These are phyloP conservation scores for Magnolia sinica DNA, from an alignment of 164 flowering plant genomes.

Conservation along the genomic window DNA sequence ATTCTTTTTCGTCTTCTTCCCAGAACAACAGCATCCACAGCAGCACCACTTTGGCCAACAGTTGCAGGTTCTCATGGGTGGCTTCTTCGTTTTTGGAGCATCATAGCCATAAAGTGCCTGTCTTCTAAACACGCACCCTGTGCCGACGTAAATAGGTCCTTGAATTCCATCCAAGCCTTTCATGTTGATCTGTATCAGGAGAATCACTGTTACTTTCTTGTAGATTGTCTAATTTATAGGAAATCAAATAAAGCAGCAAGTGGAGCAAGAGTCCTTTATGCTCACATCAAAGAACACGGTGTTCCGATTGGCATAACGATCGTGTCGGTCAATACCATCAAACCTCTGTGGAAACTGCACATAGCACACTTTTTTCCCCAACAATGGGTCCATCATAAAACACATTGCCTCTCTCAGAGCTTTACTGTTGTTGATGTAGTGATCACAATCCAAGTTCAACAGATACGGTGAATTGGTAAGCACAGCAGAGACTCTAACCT, in stretches of 20 bases:
- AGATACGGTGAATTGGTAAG: conserved; percentile 96
- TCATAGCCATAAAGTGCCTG: conserved; percentile 91
- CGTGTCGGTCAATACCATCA: conserved; percentile 59
- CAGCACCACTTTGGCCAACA: conserved; percentile 66
- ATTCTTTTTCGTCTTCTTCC: conserved; percentile 43
- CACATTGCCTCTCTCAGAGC: conserved; percentile 88
- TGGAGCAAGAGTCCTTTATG: neutral
- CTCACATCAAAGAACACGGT: conserved; percentile 92
- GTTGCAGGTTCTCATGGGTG: conserved; percentile 54
- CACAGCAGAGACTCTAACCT: conserved; percentile 93
- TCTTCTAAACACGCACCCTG: conserved; percentile 92
- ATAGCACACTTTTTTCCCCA: conserved; percentile 59
- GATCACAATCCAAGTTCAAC: conserved; percentile 98
- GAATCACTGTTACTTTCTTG: neutral
- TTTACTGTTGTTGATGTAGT: conserved; percentile 91
- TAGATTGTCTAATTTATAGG: neutral
- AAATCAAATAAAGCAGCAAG: neutral
- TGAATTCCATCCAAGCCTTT: conserved; percentile 95
- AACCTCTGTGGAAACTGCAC: conserved; percentile 71
- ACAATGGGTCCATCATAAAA: conserved; percentile 68
- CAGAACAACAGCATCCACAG: conserved; percentile 37
- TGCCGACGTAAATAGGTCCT: conserved; percentile 94
- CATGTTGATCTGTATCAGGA: conserved; percentile 81
- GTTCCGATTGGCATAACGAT: conserved; percentile 63
- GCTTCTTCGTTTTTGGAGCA: conserved; percentile 66